Conservation (phyloP, 331 rosid species). For the Saraca asoca region DNA sequence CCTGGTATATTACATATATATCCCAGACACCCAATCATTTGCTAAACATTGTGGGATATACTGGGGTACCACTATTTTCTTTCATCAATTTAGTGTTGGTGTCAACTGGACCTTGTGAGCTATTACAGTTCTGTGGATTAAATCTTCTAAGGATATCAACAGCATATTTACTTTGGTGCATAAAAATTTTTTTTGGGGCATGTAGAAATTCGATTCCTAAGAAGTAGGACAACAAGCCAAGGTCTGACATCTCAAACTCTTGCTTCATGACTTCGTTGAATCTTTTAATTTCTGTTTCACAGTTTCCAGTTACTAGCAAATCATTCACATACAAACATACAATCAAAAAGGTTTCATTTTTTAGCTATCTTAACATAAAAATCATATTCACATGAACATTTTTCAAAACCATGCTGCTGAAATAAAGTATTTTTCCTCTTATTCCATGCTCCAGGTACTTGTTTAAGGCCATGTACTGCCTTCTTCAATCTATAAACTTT, state of each 20-base stretch:
- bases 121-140: conserved; percentile 9
- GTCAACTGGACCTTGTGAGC: neutral
- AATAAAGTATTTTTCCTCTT: neutral
- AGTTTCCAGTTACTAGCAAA: neutral
- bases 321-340: conserved; percentile 8
- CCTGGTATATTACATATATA: neutral
- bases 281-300: neutral
- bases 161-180: neutral
- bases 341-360: neutral
- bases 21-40: neutral
- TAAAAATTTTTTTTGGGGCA: neutral
- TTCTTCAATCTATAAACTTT: neutral
- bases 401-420: neutral
- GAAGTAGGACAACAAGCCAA: neutral
- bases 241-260: neutral
- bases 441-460: neutral
- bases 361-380: neutral
- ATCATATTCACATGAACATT: neutral
- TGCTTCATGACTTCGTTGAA: neutral
- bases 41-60: conserved; percentile 14
- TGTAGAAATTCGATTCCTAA: neutral
- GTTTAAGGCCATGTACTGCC: neutral
- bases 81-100: conserved; percentile 8
- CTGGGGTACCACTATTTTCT: neutral
- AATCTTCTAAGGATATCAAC: conserved; percentile 2